Base-by-base conservation (phyloP, 2,329 filamentous ascomycete genomes). In the Parastagonospora nodorum region DNA sequence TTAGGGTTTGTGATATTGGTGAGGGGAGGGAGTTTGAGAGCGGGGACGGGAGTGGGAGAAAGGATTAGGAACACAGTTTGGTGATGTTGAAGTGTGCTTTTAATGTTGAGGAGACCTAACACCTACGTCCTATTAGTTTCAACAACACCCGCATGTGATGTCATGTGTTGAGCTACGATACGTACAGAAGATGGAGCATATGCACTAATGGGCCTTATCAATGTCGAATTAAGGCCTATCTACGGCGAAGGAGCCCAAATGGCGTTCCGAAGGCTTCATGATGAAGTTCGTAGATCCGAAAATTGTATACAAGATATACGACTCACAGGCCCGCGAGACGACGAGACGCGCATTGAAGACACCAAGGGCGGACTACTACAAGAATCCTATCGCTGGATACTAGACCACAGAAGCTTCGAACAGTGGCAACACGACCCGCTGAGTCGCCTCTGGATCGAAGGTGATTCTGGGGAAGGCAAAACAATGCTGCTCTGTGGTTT, bases 1-100 rank as follows among this genome's bases (percentile, higher is more conserved):
- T 90, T 67, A 86, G 90, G 60, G 89, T 97, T 76, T 90, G 91
- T 0, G 90, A 93, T 76, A 93, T 88, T 66, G 82, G 86, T 46
- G 88, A 91, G 77, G 92, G 87, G 61, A 82, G 85, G 52, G 88
- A 91, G 68, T 94, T 91, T 58, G 59, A 65, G 35, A 51, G 43
- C 45, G 53, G 50, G 33, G 5, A 3, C 5, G 19, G 19, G 3
- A 24, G 19, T 24, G 3, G 3, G 5, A 5, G 19, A 24, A 24
- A 24, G 19, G 19, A 24, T n/a, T n/a, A n/a, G n/a, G n/a, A n/a
- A n/a, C n/a, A n/a, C n/a, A n/a, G n/a, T n/a, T n/a, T n/a, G n/a
- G n/a, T n/a, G n/a, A n/a, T n/a, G n/a, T n/a, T n/a, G n/a, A n/a
- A n/a, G n/a, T n/a, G n/a, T n/a, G n/a, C n/a, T n/a, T n/a, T n/a